Conservation (phyloP, 306 rosid species). For the Lathyrus sativus region DNA sequence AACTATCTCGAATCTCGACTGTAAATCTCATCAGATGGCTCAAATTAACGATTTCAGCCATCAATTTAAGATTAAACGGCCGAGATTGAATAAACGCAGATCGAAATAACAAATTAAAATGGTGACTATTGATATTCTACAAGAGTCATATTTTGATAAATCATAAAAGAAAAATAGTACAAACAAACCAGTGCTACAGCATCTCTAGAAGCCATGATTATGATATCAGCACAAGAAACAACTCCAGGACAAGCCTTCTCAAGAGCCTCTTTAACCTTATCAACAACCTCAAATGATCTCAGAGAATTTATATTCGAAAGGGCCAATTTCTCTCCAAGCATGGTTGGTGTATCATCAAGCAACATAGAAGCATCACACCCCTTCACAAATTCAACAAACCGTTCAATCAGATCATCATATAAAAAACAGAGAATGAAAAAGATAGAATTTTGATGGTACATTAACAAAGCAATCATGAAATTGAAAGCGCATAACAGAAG, state of each 20-base stretch:
- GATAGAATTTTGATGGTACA: conserved; percentile 36
- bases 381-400: conserved; percentile 38
- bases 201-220: conserved; percentile 87
- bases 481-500: conserved; percentile 91
- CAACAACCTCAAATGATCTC: conserved; percentile 77
- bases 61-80: too few relatives aligned
- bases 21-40: too few relatives aligned
- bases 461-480: conserved; percentile 89
- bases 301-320: conserved; percentile 82
- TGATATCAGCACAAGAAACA: conserved; percentile 89
- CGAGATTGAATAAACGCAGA: too few relatives aligned
- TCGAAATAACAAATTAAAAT: neutral
- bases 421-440: neutral
- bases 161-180: conserved; percentile 19
- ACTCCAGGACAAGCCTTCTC: conserved; percentile 69
- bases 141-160: neutral
- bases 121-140: neutral
- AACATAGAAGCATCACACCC: conserved; percentile 93
- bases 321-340: conserved; percentile 79
- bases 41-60: too few relatives aligned
- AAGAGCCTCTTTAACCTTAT: conserved; percentile 65
- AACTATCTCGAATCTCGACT: too few relatives aligned
- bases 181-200: conserved; percentile 86
- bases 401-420: neutral
- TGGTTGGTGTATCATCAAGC: conserved; percentile 78